A percentile compares a stretch with the other conserved stretches of the same genome.
These are phyloP conservation scores for Saccharomycopsis amapae DNA, from an alignment of 805 yeast species.

Conservation along the genomic window DNA sequence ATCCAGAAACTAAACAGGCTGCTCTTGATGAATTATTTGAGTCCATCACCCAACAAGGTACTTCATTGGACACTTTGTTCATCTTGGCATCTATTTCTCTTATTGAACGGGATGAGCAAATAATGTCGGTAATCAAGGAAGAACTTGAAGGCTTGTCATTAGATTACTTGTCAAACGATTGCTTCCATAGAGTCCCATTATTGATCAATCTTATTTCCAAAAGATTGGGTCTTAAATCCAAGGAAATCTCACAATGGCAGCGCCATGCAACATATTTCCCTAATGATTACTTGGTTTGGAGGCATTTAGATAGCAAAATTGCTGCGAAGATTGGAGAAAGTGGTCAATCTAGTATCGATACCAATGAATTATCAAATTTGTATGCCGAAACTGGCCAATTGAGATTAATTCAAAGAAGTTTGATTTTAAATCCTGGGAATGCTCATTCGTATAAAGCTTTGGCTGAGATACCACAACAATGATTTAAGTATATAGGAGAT, in stretches of 20 bases:
- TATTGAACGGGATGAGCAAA: conserved; percentile 52
- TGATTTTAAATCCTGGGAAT: conserved; percentile 55
- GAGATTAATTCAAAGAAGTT: conserved; percentile 57
- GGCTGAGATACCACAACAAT: not conserved
- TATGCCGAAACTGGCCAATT: conserved; percentile 42
- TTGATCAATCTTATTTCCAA: conserved; percentile 46
- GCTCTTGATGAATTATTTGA: conserved; percentile 78
- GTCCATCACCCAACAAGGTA: conserved; percentile 55
- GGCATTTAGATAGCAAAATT: conserved; percentile 44
- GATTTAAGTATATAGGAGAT: no score
- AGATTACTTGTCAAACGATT: conserved; percentile 34
- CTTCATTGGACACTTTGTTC: conserved; percentile 58
- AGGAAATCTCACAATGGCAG: conserved; percentile 43
- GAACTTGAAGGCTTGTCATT: conserved; percentile 53
- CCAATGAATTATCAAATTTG: conserved; percentile 45
- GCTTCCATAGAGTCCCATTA: conserved; percentile 51
- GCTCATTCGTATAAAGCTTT: conserved; percentile 13
- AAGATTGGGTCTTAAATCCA: conserved; percentile 29
- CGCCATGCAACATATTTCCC: conserved; percentile 72
- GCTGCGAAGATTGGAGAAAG: conserved; percentile 53
- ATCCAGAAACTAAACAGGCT: conserved; percentile 70
- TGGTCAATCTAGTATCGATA: conserved; percentile 42
- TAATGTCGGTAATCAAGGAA: conserved; percentile 53
- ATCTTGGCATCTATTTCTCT: conserved; percentile 77
- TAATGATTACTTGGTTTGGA: conserved; percentile 62